A percentile compares a stretch with the other conserved stretches of the same genome.
phyloP scores from a whole-genome alignment of 768 basidiomycete genomes.

The Suillus clintonianus region DNA sequence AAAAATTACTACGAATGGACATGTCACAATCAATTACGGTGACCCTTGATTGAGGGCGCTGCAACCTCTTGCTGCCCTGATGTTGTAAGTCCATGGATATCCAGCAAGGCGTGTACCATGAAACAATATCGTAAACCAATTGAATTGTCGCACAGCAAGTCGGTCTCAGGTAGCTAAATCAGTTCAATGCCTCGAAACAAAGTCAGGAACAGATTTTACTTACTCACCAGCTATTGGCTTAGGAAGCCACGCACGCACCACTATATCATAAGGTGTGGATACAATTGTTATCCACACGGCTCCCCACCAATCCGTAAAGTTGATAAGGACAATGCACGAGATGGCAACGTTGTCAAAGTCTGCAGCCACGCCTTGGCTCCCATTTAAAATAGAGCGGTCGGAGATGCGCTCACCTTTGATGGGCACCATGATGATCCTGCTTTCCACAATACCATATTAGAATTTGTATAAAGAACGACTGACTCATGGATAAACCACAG shows the following conservation, averaged over 20 bases:
- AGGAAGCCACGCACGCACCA: neutral
- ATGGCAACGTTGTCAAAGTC: neutral
- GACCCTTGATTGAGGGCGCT: neutral
- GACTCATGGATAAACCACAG: neutral
- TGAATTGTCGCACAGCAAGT: neutral
- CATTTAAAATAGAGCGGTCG: neutral
- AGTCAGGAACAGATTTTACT: neutral
- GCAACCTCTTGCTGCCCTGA: neutral
- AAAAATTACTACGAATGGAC: neutral
- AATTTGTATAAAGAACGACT: neutral
- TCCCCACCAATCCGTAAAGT: constrained; percentile 21
- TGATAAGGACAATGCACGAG: neutral
- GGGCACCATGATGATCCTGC: neutral
- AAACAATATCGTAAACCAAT: neutral
- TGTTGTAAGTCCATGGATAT: neutral
- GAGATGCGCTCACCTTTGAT: neutral
- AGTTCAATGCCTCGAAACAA: neutral
- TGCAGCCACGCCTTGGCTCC: neutral
- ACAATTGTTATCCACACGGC: constrained; percentile 21
- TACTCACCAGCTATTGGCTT: neutral
- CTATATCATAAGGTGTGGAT: neutral
- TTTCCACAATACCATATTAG: neutral
- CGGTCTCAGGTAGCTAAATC: neutral
- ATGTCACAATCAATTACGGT: neutral
- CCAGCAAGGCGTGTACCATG: neutral